Base-by-base conservation (phyloP, 768 basidiomycete genomes). In the Cyathus striatus region DNA sequence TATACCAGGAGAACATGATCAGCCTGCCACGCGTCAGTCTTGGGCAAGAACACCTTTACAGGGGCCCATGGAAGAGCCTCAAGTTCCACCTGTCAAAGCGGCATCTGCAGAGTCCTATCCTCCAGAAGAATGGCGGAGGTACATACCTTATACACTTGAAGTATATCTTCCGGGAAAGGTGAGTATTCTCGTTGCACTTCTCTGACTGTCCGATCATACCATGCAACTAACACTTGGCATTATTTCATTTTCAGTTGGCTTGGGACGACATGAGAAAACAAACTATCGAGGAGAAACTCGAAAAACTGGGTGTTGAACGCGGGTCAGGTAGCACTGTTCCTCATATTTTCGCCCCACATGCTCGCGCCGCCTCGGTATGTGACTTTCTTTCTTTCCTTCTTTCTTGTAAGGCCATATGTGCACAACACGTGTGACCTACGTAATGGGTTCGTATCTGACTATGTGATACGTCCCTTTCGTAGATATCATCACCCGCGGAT, bases 401-500 rank as follows among this genome's bases (percentile, higher is more conserved):
- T 36, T 6, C 35, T 52, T 30, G n/a, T 30, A 7, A 9, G 42
- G 51, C 37, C 44, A 30, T 46, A 37, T 53, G 41, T 48, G 58
- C 49, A 44, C 32, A 39, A 49, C 53, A 56, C 56, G 52, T 61
- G 53, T 52, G 34, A 36, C 47, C 39, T 40, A 24, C 43, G 33
- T 20, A 35, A 30, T 24, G 25, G 24, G 18, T 40, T 18, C 20
- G 47, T 38, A 44, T 52, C 43, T 26, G 35, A 38, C 40, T 42
- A 43, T 34, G 36, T 45, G 18, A 37, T 27, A 35, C 37, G 38
- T 32, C 32, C 26, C 38, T 32, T 34, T 40, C 22, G 21, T 54
- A 92, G 90, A 87, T 91, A 63, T 91, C 90, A 2, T 90, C 88
- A n/a, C 88, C 90, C 22, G 89, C 89, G 3, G 90, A 91, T 57